phyloP scores from a whole-genome alignment of 2,329 filamentous ascomycete species.

The Colletotrichum brevisporum region DNA sequence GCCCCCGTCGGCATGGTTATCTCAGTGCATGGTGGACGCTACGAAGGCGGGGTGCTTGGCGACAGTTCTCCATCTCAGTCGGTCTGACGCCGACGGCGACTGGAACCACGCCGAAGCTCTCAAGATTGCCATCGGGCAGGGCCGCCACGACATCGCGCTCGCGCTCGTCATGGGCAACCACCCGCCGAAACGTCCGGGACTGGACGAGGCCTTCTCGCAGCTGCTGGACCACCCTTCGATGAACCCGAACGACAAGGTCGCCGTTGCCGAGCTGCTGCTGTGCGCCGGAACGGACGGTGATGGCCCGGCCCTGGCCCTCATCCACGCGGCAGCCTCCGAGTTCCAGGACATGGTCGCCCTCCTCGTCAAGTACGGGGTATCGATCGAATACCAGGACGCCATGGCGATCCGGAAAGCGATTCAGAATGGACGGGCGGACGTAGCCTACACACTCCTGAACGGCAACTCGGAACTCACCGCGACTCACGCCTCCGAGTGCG shows the following conservation, averaged over 20 bases:
- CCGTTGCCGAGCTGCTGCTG: slow-evolving; percentile 68
- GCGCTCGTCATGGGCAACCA: slow-evolving; percentile 67
- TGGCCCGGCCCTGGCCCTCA: slow-evolving; percentile 61
- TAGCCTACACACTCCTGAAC: slow-evolving; percentile 63
- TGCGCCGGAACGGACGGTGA: slow-evolving; percentile 71
- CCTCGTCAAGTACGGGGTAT: slow-evolving; percentile 67
- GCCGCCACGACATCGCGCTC: slow-evolving; percentile 67
- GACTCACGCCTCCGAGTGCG: slow-evolving; percentile 63
- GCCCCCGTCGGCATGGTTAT: slow-evolving; percentile 59
- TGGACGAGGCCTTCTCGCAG: slow-evolving; percentile 66
- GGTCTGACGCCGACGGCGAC: slow-evolving; percentile 67
- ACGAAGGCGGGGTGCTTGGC: slow-evolving; percentile 63
- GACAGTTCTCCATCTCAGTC: slow-evolving; percentile 65
- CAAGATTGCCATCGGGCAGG: slow-evolving; percentile 62
- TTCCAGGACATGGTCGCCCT: slow-evolving; percentile 69
- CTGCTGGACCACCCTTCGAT: slow-evolving; percentile 63
- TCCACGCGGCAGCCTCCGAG: slow-evolving; percentile 62
- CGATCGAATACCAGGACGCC: slow-evolving; percentile 67
- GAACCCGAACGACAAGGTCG: slow-evolving; percentile 63
- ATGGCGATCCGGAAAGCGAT: slow-evolving; percentile 65
- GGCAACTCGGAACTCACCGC: slow-evolving; percentile 60
- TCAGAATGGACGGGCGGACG: slow-evolving; percentile 58
- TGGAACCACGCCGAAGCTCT: slow-evolving; percentile 67
- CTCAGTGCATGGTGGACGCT: slow-evolving; percentile 67
- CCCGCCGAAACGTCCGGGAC: slow-evolving; percentile 62